A percentile compares a stretch with the other conserved stretches of the same genome.
Evolutionary conservation across 1,284 basidiomycete genomes (phyloP).

Genomic region (Dichomitus squalens): DNA sequence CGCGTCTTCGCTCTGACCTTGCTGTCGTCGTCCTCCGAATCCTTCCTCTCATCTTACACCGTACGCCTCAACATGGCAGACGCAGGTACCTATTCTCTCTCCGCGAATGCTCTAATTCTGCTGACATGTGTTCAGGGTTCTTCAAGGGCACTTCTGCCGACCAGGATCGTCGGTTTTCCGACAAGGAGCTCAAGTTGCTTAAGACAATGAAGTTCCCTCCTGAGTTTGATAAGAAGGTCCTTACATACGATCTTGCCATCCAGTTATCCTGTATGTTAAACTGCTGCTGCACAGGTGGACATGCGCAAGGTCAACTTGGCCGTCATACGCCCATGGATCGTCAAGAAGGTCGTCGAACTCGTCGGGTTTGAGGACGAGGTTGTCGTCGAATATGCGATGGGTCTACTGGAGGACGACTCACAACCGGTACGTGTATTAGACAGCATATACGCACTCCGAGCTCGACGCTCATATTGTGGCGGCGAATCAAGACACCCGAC

Average conservation of each 20-base stretch:
- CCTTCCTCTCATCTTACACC: too few species aligned
- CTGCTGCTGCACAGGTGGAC: conserved; percentile 65
- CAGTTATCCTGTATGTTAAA: not conserved
- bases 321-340: conserved; percentile 93
- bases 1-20: not conserved
- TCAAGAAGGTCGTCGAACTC: conserved; percentile 87
- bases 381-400: conserved; percentile 94
- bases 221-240: conserved; percentile 88
- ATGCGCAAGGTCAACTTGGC: conserved; percentile 92
- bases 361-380: conserved; percentile 97
- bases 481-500: conserved; percentile 73
- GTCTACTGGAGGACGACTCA: conserved; percentile 84
- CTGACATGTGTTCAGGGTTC: conserved; percentile 54
- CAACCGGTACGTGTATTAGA: conserved; percentile 63
- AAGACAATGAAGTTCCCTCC: conserved; percentile 90
- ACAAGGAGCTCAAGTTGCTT: conserved; percentile 92
- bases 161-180: conserved; percentile 89
- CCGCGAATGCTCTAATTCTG: not conserved
- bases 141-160: conserved; percentile 87
- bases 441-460: not conserved
- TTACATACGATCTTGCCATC: not conserved
- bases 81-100: conserved; percentile 27
- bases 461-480: not conserved
- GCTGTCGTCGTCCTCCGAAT: not conserved
- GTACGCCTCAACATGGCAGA: conserved; percentile 32